Base-by-base conservation (phyloP, 768 basidiomycete species). In the Phylloporus arenicola region DNA sequence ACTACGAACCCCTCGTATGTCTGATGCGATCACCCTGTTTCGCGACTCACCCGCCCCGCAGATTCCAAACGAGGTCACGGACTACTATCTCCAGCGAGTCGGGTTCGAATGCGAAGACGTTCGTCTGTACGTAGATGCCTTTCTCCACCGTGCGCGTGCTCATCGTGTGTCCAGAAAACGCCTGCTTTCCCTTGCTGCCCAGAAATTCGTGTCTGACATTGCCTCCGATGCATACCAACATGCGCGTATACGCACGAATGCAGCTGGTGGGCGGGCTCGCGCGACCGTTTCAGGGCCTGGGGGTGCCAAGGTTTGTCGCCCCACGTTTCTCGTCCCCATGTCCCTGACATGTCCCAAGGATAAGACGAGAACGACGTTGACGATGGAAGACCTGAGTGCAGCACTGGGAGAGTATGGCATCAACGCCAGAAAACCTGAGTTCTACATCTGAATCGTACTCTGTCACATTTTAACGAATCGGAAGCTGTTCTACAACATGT, bases 41-140 rank as follows among this genome's bases (percentile, higher is more conserved):
- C 30, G 46, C 20, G n/a, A 24, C 39, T 44, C 50, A 31, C 16
- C 24, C 12, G 10, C 22, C 6, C 42, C 38, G 11, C 64, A 97
- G 94, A 91, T 98, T 54, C 95, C 95, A 0, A 95, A 92, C 65
- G 94, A 98, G 68, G 92, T 99, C 20, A 96, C 94, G 4, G 92
- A 96, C 62, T 96, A 94, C 68, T 98, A 96, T 70, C 81, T 99
- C 11, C 93, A 98, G 67, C 80, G 86, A 48, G 89, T 94, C 17
- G 96, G 95, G 1, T 97, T 97, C 68, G 93, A 97, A 58, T 94
- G 89, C 61, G 86, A 93, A 54, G 95, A 98, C 63, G 82, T 92
- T 43, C 82, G 95, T 61, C 68, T 98, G 93, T 96, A 61, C 60
- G 84, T 71, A 13, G 37, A 20, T 25, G 24, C 39, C 45, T 60